These are phyloP conservation scores for Fusarium pseudocircinatum DNA, from an alignment of 2,329 filamentous ascomycete genomes.

Conservation along the genomic window DNA sequence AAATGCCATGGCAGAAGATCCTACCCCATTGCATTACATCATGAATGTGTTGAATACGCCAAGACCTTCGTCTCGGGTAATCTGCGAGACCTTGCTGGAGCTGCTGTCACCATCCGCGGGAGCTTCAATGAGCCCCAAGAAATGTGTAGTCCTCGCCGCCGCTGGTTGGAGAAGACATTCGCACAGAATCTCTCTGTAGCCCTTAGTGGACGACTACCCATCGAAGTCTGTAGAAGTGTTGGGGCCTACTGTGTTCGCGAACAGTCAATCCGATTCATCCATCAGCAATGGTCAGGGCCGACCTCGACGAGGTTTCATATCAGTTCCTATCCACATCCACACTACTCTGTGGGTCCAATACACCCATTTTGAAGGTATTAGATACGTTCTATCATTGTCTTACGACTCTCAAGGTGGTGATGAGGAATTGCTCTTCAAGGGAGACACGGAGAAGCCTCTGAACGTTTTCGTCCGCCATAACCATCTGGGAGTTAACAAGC, in stretches of 20 bases:
- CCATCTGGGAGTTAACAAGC: too few species aligned
- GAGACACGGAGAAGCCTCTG: too few species aligned
- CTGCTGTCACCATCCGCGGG: background rate
- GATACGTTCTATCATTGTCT: too few species aligned
- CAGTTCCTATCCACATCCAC: too few species aligned
- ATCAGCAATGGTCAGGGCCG: too few species aligned
- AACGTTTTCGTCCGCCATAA: too few species aligned
- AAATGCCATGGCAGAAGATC: background rate
- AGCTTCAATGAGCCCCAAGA: background rate
- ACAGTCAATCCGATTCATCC: background rate
- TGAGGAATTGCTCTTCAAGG: too few species aligned
- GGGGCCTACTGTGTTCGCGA: background rate
- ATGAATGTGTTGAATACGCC: background rate
- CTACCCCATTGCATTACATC: background rate
- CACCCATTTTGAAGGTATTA: too few species aligned
- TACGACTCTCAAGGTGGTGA: too few species aligned
- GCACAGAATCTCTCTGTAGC: accelerated
- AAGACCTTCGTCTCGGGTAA: background rate
- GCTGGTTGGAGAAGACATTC: background rate
- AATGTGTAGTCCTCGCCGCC: background rate
- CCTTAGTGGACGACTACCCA: background rate
- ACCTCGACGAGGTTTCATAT: too few species aligned
- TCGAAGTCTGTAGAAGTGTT: background rate
- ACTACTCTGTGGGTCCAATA: too few species aligned
- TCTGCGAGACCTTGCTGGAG: background rate